Base-by-base conservation (phyloP, 169 alveolate genomes). In the Pseudocohnilembus persalinus region DNA sequence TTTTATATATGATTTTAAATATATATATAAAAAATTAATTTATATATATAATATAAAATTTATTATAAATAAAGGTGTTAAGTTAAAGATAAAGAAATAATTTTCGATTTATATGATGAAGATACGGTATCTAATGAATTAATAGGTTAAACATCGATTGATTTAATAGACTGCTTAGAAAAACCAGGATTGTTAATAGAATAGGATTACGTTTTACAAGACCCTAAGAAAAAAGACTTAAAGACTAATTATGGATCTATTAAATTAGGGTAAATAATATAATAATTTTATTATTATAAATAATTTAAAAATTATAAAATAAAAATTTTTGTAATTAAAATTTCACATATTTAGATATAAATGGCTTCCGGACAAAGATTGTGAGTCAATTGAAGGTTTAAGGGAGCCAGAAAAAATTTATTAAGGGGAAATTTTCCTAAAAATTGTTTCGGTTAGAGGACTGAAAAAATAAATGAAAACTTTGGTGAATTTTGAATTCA, bases 51-150 rank as follows among this genome's bases (percentile, higher is more conserved):
- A n/a, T n/a, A n/a, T n/a, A n/a, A n/a, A n/a, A 11, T 49, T 11
- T 49, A 49, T 11, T 49, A 11, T 49, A 49, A 11, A 11, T 49
- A 49, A 49, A 49, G 68, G 29, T 81, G 86, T 24, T 26, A 85
- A 35, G 83, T 73, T 1, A 34, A 79, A 73, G 31, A 32, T 35
- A 29, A 74, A 0, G 68, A 82, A 0, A 29, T 85, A 20, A 32
- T 32, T 35, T 49, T 85, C 11, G 81, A 79, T 49, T 81, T 85
- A 0, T 79, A 78, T 73, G 89, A 85, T 31, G 89, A 85, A 34
- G 89, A 85, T 85, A 74, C 64, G 4, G 32, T 81, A 72, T 0
- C 31, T 30, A 73, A 33, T 72, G 79, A 64, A 1, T 25, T 15
- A 28, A 28, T 73, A 73, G 77, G 77, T 15, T 73, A 30, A 31